Percentiles rank a stretch among this genome's conserved stretches.
phyloP scores from a whole-genome alignment of 2,329 filamentous ascomycete genomes.

The Laburnicola sp. region DNA sequence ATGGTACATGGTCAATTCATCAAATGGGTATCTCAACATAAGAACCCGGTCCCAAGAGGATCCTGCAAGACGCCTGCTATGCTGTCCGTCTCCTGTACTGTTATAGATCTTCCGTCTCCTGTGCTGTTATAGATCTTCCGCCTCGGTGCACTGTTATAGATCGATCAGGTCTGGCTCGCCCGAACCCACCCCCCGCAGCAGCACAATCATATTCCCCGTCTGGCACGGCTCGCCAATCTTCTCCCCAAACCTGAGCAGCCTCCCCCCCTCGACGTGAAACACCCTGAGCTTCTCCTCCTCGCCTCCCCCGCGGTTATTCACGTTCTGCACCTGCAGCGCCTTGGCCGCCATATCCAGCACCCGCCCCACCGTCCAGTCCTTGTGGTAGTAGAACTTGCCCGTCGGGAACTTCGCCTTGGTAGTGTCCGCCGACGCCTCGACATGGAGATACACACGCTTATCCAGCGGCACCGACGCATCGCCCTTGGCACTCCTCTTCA shows the following conservation, averaged over 20 bases:
- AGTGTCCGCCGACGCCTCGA: conserved; percentile 87
- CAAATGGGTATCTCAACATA: conserved; percentile 9
- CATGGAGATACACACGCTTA: conserved; percentile 86
- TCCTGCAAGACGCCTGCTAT: background rate
- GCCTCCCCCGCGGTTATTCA: conserved; percentile 76
- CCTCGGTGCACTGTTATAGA: conserved; percentile 21
- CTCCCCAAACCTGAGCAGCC: conserved; percentile 84
- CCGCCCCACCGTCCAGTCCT: conserved; percentile 86
- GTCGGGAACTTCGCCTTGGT: conserved; percentile 79
- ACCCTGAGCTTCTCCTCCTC: conserved; percentile 82
- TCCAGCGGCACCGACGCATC: conserved; percentile 78
- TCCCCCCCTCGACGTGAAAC: conserved; percentile 89
- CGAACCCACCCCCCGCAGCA: conserved; percentile 84
- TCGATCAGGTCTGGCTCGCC: conserved; percentile 72
- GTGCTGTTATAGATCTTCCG: too few species aligned
- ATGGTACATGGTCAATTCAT: too few species aligned
- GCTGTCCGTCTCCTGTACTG: background rate
- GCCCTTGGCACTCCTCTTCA: conserved; percentile 89
- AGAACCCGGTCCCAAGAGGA: background rate
- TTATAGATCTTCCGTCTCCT: too few species aligned
- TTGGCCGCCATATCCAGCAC: conserved; percentile 78
- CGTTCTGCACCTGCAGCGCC: conserved; percentile 75
- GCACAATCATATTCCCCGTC: conserved; percentile 86
- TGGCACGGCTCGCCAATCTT: conserved; percentile 74
- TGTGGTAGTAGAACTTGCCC: conserved; percentile 55